Conservation (phyloP, 345 rosid species). For the Noccaea bulbosa region DNA sequence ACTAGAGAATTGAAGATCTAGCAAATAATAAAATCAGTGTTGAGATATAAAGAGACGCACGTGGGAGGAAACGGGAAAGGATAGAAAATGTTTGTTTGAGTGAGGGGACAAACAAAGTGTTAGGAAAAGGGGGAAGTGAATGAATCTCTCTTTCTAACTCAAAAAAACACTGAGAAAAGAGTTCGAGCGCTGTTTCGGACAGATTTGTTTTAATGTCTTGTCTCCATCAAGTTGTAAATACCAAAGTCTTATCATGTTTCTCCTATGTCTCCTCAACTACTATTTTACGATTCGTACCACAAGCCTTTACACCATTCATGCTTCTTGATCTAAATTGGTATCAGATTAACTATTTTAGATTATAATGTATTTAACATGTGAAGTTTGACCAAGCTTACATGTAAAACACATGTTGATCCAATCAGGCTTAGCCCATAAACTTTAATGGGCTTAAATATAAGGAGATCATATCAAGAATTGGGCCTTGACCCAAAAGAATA, state of each 20-base stretch:
- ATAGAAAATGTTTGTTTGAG: conserved; percentile 30
- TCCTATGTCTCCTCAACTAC: conserved; percentile 40
- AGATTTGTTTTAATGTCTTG: conserved; percentile 30
- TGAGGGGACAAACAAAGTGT: conserved; percentile 38
- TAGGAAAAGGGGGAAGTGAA: conserved; percentile 30
- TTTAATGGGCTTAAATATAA: not conserved
- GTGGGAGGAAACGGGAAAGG: conserved; percentile 29
- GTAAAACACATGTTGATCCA: not conserved
- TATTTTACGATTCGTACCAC: conserved; percentile 37
- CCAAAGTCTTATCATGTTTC: conserved; percentile 41
- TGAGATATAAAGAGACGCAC: conserved; percentile 35
- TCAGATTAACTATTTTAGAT: not conserved
- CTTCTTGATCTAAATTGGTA: not conserved
- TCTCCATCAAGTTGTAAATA: conserved; percentile 33
- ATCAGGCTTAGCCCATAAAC: not conserved
- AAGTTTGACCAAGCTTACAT: too few relatives aligned
- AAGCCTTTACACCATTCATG: conserved; percentile 18
- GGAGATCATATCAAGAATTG: not conserved
- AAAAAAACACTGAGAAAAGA: conserved; percentile 22
- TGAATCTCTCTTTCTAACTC: conserved; percentile 31
- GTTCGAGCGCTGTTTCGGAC: conserved; percentile 27
- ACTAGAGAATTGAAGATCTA: conserved; percentile 27
- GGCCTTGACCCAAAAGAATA: conserved; percentile 25
- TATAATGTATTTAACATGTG: too few relatives aligned
- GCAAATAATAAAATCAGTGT: not conserved